Base-by-base conservation (phyloP, 202 grass and related monocot genomes). In the Hordeum pubiflorum region DNA sequence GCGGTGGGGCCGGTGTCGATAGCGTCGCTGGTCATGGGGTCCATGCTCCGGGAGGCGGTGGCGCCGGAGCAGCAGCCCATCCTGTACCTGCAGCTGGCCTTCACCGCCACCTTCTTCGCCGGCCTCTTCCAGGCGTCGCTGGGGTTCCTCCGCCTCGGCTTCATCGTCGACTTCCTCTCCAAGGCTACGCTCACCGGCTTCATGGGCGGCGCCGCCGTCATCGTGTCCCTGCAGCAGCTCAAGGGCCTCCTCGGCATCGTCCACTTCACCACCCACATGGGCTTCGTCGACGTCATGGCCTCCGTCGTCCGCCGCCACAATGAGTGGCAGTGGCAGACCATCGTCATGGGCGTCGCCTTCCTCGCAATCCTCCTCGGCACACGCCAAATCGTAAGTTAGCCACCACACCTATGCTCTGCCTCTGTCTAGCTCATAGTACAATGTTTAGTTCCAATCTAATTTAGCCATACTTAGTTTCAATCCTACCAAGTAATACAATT, bases 141-240 rank as follows among this genome's bases (percentile, higher is more conserved):
- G 5, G 96, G 96, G 0, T 86, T 99, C 80, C 90, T 99, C 27
- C 87, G 96, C 73, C 80, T 99, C 36, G 97, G 97, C 0, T 99
- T 99, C 82, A 91, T 99, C 69, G 97, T 99, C 17, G 97, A 99
- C 74, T 99, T 99, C 56, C 62, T 99, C 22, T 99, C 97, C 7
- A 99, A 96, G 78, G 83, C 97, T 9, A 99, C 97, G 31, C 81
- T 99, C 18, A 89, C 86, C 0, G 97, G 97, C 2, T 99, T 99
- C 89, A 99, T 99, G 97, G 97, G 92, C 69, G 97, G 97, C 58
- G 97, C 97, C 14, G 97, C 97, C 48, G 57, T 99, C 56, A 99
- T 99, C 75, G 97, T 99, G 24, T 99, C 97, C 26, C 92, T 99
- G 52, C 97, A 99, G 82, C 97, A 99, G 86, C 91, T 99, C 40